Conservation (phyloP, 169 alveolate species). For the Fabrea salina region DNA sequence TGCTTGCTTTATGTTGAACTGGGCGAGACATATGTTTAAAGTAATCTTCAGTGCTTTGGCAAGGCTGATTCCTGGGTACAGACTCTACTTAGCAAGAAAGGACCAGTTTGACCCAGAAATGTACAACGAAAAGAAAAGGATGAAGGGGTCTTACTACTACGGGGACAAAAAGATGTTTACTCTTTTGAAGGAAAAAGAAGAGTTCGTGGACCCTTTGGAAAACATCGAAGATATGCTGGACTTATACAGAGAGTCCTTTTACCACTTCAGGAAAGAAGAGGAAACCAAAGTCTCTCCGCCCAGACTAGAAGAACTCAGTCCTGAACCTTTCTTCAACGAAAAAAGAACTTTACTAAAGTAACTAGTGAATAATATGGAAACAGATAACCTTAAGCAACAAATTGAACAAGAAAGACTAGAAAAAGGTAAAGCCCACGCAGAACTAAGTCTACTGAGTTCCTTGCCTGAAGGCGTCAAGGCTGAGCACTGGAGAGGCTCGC, state of each 20-base stretch:
- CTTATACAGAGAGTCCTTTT: too few relatives aligned
- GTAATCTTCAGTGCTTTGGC: background rate
- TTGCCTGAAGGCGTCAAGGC: background rate
- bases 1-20: background rate
- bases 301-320: too few relatives aligned
- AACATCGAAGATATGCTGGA: too few relatives aligned
- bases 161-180: background rate
- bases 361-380: background rate
- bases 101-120: background rate
- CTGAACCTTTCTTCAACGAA: too few relatives aligned
- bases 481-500: background rate
- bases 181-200: background rate
- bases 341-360: too few relatives aligned
- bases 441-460: background rate
- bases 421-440: background rate
- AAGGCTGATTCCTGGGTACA: background rate
- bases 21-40: background rate
- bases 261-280: too few relatives aligned
- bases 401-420: background rate
- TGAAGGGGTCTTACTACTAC: background rate
- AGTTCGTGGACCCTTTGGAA: too few relatives aligned
- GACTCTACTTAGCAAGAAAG: background rate
- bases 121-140: background rate
- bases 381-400: background rate
- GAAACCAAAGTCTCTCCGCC: too few relatives aligned